Evolutionary conservation across 306 rosid species (phyloP), one percentile per base, ranked within the genome.

Genomic region (Gillenia trifoliata): DNA sequence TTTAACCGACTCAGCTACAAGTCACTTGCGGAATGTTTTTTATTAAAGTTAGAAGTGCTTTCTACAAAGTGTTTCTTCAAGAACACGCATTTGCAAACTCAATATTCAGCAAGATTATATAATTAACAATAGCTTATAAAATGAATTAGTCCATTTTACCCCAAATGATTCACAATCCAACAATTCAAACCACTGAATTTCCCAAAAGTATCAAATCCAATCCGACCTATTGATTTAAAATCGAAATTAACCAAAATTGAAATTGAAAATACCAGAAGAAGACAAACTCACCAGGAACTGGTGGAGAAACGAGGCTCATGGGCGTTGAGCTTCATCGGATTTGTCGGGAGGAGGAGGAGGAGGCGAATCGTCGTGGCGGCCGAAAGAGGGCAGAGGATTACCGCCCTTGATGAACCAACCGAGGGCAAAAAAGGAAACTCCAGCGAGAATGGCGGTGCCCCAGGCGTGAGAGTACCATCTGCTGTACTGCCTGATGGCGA

Each of bases 391-490:
- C 0, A 92, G 78, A 64, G 99, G 99, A 40, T 94, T 92, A 60
- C 87, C 86, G 15, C 99, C 99, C 60, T 94, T 94, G 85, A 94
- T 87, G 83, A 82, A 12, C 99, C 97, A 94, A 68, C 97, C 98
- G 11, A 94, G 96, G 33, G 95, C 93, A 52, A 92, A 94, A 84
- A 94, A 92, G 79, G 97, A 91, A 25, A 81, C n/a, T 1, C 99
- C 97, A 11, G 97, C 97, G 7, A 94, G 88, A 79, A 94, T 87
- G 33, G 99, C 97, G 55, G 97, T 86, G 12, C 99, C 97, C 99
- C 99, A 94, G 50, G 97, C 99, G 56, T 87, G 96, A 45, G 95
- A 82, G 83, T 94, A 94, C 95, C 97, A 92, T 73, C 72, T 83
- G 57, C 93, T 78, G 84, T 92, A 94, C 76, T 94, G 90, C 66